Conservation (phyloP, 2,329 filamentous ascomycete species). For the Nigrospora sphaerica region DNA sequence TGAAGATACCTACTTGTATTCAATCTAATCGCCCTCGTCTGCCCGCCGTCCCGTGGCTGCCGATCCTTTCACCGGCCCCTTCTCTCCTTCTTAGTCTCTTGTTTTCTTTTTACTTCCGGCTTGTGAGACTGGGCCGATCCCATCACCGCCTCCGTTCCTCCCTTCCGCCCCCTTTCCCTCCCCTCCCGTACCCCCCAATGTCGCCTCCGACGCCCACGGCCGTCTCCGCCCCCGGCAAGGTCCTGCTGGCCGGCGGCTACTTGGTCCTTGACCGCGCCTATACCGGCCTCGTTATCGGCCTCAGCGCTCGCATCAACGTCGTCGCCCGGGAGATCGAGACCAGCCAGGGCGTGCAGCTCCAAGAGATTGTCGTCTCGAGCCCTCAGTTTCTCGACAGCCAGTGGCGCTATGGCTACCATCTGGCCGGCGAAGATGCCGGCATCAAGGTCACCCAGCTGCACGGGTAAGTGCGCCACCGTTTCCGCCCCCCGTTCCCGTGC, state of each 20-base stretch:
- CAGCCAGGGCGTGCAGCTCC: constrained; percentile 55
- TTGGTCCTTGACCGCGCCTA: constrained; percentile 85
- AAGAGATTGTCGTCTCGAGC: constrained; percentile 77
- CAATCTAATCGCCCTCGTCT: too few species aligned
- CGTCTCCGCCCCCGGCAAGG: constrained; percentile 92
- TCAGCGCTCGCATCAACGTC: constrained; percentile 62
- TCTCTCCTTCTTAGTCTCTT: too few species aligned
- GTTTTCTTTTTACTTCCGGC: too few species aligned
- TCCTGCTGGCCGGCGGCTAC: constrained; percentile 90
- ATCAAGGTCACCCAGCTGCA: constrained; percentile 74
- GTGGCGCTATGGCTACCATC: constrained; percentile 80
- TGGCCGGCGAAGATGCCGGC: constrained; percentile 65
- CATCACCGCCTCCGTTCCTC: too few species aligned
- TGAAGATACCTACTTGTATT: too few species aligned
- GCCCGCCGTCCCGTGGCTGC: too few species aligned
- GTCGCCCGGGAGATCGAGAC: constrained; percentile 50
- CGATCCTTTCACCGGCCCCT: too few species aligned
- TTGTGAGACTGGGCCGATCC: too few species aligned
- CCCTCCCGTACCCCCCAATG: background rate
- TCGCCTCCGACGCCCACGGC: constrained; percentile 30
- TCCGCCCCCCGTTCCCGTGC: too few species aligned
- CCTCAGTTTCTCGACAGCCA: constrained; percentile 83
- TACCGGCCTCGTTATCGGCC: constrained; percentile 66
- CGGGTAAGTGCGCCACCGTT: constrained; percentile 49
- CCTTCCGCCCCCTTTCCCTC: too few species aligned